Conservation (phyloP, 1,284 basidiomycete species). For the Sparassis latifolia region DNA sequence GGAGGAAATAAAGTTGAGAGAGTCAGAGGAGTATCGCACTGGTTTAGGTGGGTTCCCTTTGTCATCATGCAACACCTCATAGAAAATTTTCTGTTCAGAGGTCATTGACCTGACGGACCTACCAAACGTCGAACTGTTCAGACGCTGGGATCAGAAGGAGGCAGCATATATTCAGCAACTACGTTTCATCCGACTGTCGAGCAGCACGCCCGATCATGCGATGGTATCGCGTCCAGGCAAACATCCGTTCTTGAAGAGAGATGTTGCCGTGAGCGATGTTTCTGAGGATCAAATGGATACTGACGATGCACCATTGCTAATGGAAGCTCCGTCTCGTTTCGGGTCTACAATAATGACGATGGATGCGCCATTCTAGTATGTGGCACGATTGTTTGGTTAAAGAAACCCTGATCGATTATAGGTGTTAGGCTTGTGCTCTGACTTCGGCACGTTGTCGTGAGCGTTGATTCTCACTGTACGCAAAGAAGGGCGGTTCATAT, state of each 20-base stretch:
- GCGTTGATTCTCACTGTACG: too few species aligned
- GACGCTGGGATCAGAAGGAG: slow-evolving; percentile 73
- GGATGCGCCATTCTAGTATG: slow-evolving; percentile 26
- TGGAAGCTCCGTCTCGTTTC: slow-evolving; percentile 30
- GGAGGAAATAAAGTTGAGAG: slow-evolving; percentile 66
- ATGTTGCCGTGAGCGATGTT: not conserved
- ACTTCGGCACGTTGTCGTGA: too few species aligned
- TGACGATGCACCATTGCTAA: slow-evolving; percentile 25
- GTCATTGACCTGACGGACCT: slow-evolving; percentile 79
- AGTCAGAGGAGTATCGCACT: slow-evolving; percentile 71
- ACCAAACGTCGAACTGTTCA: slow-evolving; percentile 67
- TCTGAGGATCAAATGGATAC: slow-evolving; percentile 27
- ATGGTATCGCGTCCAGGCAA: slow-evolving; percentile 55
- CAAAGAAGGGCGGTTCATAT: too few species aligned
- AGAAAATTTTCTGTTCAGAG: slow-evolving; percentile 38
- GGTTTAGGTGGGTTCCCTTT: slow-evolving; percentile 65
- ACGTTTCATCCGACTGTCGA: slow-evolving; percentile 69
- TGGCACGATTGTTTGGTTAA: not conserved
- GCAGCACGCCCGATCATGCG: slow-evolving; percentile 38
- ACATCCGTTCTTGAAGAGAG: slow-evolving; percentile 35
- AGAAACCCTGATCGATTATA: not conserved
- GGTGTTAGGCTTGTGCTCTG: too few species aligned
- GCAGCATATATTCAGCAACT: slow-evolving; percentile 70
- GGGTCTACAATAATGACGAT: slow-evolving; percentile 38
- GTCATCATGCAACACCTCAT: not conserved